phyloP scores from a whole-genome alignment of 139 green algal genomes.

The Volvox reticuliferus region DNA sequence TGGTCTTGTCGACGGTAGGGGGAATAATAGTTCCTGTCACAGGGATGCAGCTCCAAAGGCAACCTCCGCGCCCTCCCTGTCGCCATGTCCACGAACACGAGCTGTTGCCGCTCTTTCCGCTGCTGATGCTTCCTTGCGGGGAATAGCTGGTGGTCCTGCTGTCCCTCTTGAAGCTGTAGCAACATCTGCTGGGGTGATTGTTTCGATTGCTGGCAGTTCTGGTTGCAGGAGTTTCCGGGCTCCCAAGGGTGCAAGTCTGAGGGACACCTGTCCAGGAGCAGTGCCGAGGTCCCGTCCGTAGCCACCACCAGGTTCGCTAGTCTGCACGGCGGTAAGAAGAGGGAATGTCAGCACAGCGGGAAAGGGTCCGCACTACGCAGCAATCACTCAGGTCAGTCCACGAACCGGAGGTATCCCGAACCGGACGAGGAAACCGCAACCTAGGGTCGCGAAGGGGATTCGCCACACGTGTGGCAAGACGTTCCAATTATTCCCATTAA shows the following conservation, averaged over 20 bases:
- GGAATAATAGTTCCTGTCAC: background rate
- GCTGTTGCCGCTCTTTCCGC: background rate
- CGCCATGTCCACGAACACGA: constrained; percentile 16
- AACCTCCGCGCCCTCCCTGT: background rate
- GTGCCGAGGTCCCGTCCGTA: constrained; percentile 3
- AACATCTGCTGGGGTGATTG: background rate
- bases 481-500: no score
- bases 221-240: no score
- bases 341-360: no score
- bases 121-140: background rate
- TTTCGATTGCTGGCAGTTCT: no score
- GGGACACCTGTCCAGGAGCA: background rate
- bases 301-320: background rate
- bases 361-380: no score
- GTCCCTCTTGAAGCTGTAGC: background rate
- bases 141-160: no score
- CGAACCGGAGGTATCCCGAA: no score
- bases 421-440: no score
- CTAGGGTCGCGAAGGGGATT: no score
- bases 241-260: background rate
- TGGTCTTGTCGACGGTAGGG: background rate
- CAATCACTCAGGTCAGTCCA: no score
- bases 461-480: no score
- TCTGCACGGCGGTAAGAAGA: background rate
- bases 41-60: background rate